Conservation (phyloP, 129 eudicot species). For the Chrysanthemum seticuspe region DNA sequence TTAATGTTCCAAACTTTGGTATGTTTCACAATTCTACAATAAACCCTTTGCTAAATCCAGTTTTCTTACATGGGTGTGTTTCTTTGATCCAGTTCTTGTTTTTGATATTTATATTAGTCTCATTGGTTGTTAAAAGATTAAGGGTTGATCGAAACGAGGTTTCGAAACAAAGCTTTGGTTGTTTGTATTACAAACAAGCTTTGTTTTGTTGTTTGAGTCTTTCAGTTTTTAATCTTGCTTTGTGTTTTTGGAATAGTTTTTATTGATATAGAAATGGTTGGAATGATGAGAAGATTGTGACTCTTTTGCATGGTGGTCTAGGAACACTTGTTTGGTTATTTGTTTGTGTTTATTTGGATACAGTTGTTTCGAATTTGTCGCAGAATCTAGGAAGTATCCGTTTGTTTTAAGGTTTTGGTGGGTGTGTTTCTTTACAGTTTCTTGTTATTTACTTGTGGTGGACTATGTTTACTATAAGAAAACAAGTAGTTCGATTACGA, state of each 20-base stretch:
- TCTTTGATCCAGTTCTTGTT: too few relatives aligned
- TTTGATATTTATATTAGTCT: too few relatives aligned
- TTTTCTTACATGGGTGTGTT: too few relatives aligned
- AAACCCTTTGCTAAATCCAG: not conserved
- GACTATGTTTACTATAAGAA: slow-evolving; percentile 46
- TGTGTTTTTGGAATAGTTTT: slow-evolving; percentile 53
- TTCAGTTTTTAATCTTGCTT: slow-evolving; percentile 44
- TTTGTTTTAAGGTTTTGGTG: too few relatives aligned
- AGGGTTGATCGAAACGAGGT: slow-evolving; percentile 22
- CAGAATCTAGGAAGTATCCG: too few relatives aligned
- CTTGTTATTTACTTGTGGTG: slow-evolving; percentile 58
- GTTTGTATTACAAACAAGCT: slow-evolving; percentile 41
- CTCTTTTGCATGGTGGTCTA: slow-evolving; percentile 46
- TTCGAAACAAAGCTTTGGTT: slow-evolving; percentile 29
- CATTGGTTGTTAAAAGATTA: slow-evolving; percentile 17
- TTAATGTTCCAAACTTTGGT: slow-evolving; percentile 1
- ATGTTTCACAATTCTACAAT: not conserved
- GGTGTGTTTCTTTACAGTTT: not conserved
- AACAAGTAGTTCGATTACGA: slow-evolving; percentile 26
- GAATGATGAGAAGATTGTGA: slow-evolving; percentile 62
- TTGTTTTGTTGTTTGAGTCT: slow-evolving; percentile 44
- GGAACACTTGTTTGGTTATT: slow-evolving; percentile 16
- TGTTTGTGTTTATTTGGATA: too few relatives aligned
- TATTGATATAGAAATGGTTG: slow-evolving; percentile 76
- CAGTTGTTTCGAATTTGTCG: too few relatives aligned